phyloP scores from a whole-genome alignment of 1,284 basidiomycete genomes.

The Rhodofomes roseus region DNA sequence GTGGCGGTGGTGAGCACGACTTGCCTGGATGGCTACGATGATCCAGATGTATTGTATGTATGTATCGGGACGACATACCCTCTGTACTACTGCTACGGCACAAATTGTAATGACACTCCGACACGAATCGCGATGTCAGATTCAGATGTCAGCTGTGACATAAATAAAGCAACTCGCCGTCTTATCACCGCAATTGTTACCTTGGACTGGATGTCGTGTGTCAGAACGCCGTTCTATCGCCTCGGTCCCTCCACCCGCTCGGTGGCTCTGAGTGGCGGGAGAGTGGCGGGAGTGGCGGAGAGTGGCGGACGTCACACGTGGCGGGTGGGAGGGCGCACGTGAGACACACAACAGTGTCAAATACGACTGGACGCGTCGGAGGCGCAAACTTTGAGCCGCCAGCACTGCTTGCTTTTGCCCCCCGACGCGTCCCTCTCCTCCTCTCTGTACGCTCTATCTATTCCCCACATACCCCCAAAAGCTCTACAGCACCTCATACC shows the following conservation, averaged over 20 bases:
- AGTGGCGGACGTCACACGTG: not conserved
- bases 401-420: not conserved
- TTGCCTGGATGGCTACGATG: not conserved
- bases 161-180: not conserved
- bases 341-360: conserved; percentile 3
- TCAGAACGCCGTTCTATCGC: not conserved
- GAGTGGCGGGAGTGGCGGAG: not conserved
- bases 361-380: conserved; percentile 2
- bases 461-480: conserved; percentile 25
- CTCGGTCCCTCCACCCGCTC: not conserved
- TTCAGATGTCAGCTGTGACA: not conserved
- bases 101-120: too few species aligned
- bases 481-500: conserved; percentile 25
- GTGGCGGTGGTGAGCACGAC: not conserved
- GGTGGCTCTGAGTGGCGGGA: not conserved
- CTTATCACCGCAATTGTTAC: not conserved
- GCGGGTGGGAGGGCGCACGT: conserved; percentile 1
- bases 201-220: not conserved
- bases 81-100: not conserved
- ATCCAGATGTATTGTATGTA: not conserved
- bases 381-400: conserved; percentile 1
- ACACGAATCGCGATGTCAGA: too few species aligned
- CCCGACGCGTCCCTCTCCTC: not conserved
- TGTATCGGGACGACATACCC: not conserved
- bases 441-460: not conserved